A percentile compares a stretch with the other conserved stretches of the same genome.
Evolutionary conservation across 2,329 filamentous ascomycete genomes (phyloP).

Genomic region (Myriosclerotinia curreyana): DNA sequence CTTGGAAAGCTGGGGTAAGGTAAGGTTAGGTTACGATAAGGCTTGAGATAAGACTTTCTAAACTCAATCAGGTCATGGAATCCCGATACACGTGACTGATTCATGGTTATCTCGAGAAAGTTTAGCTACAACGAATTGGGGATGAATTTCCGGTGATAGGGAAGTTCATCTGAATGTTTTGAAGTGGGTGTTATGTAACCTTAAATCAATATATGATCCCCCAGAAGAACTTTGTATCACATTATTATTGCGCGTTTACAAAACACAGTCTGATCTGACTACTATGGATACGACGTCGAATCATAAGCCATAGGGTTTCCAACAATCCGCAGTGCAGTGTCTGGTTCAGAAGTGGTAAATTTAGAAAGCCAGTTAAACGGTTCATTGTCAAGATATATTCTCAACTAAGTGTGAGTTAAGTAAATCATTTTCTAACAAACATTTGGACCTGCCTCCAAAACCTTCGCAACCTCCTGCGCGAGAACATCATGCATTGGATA

Average conservation of each 20-base stretch:
- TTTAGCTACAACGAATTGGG: constrained; percentile 8
- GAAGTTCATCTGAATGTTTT: not conserved
- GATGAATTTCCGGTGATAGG: constrained; percentile 16
- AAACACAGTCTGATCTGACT: too few species aligned
- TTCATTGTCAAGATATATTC: too few species aligned
- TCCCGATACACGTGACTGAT: not conserved
- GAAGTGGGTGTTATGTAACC: not conserved
- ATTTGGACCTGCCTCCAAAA: constrained; percentile 43
- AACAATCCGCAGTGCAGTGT: too few species aligned
- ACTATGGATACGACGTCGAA: too few species aligned
- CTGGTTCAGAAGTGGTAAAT: too few species aligned
- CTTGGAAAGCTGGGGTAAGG: not conserved
- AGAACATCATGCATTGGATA: constrained; percentile 60
- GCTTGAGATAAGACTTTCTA: constrained; percentile 6
- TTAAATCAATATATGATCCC: not conserved
- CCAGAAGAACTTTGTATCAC: not conserved
- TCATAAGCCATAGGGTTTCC: too few species aligned
- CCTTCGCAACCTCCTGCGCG: constrained; percentile 48
- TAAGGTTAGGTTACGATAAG: constrained; percentile 9
- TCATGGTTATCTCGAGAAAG: not conserved
- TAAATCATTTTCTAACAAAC: too few species aligned
- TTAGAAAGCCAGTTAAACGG: too few species aligned
- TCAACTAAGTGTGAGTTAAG: too few species aligned
- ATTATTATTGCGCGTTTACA: not conserved
- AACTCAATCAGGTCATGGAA: constrained; percentile 5